Percentiles rank a stretch among this genome's conserved stretches.
Evolutionary conservation across 306 rosid genomes (phyloP).

Genomic region (Lathyrus aphaca): DNA sequence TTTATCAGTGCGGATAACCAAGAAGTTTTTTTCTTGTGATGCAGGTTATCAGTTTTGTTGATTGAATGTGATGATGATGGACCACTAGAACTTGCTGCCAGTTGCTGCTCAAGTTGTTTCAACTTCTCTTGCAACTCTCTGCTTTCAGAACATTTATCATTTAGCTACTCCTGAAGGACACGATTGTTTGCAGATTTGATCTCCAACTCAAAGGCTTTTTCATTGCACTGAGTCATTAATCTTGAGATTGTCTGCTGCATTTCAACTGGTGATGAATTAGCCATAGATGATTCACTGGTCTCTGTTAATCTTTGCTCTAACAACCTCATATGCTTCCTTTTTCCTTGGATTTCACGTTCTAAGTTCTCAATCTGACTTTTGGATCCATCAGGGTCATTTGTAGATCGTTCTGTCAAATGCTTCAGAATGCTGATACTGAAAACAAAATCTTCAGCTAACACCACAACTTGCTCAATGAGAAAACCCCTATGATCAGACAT

Average conservation of each 20-base stretch:
- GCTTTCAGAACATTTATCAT: too few species aligned
- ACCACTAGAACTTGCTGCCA: conserved; percentile 53
- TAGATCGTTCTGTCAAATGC: conserved; percentile 89
- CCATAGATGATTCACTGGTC: conserved; percentile 75
- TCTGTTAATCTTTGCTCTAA: conserved; percentile 84
- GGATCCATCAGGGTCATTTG: conserved; percentile 75
- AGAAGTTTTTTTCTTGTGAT: too few species aligned
- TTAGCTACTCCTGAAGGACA: too few species aligned
- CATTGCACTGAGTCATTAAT: too few species aligned
- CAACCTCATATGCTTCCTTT: conserved; percentile 81
- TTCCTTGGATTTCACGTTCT: conserved; percentile 41
- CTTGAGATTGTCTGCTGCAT: conserved; percentile 79
- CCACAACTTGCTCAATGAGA: conserved; percentile 50
- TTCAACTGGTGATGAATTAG: conserved; percentile 82
- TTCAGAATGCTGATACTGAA: conserved; percentile 92
- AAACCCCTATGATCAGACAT: conserved; percentile 26
- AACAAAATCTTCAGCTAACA: conserved; percentile 58
- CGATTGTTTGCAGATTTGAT: too few species aligned
- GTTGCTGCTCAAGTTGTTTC: conserved; percentile 59
- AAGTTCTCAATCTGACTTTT: conserved; percentile 84
- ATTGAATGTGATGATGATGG: conserved; percentile 45
- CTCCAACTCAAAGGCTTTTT: too few species aligned
- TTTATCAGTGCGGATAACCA: too few species aligned
- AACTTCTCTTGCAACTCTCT: too few species aligned
- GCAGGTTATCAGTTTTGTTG: too few species aligned